Evolutionary conservation across 306 rosid species (phyloP), one percentile per base, ranked within the genome.

Genomic region (Trifolium repens): DNA sequence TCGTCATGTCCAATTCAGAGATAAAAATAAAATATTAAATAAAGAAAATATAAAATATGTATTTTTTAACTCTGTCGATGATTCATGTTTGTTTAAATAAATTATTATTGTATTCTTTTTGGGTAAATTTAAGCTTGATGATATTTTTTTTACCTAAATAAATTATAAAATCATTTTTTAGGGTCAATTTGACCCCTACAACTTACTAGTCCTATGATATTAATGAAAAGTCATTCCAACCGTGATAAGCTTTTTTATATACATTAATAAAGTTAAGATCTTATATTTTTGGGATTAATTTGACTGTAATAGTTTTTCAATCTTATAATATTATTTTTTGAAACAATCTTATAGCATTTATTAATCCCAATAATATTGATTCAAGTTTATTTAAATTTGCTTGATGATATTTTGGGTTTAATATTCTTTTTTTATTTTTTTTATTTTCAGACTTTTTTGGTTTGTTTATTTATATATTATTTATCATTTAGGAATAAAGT

Each of bases 141-240:
- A 5, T 32, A 7, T 32, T 39, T 37, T 37, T 39, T 7, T 39
- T 39, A 7, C 9, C 42, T 7, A 39, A 39, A 39, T 8, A 39
- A 39, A 39, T 39, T 39, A 7, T 24, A 57, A 9, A 57, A 22
- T 58, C 37, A 58, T 11, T 26, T 24, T 26, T 26, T 5, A 57
- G 16, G 39, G 4, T 24, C 13, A 58, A 58, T 26, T 58, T 58
- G 64, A 58, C 64, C 64, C 64, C 8, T 12, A 5, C 37, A 58
- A 58, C 14, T 9, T 58, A 2, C 16, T 58, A 58, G 11, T 24
- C 63, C 63, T 58, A 58, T 58, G 37, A 58, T 58, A 26, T 58
- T 58, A 37, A 58, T 58, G 64, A 58, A 58, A 58, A 26, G 64
- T 58, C 64, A 26, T 58, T 58, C 26, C 64, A 58, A 8, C 16